phyloP scores from a whole-genome alignment of 2,329 filamentous ascomycete genomes.

The Fusarium sublunatum region DNA sequence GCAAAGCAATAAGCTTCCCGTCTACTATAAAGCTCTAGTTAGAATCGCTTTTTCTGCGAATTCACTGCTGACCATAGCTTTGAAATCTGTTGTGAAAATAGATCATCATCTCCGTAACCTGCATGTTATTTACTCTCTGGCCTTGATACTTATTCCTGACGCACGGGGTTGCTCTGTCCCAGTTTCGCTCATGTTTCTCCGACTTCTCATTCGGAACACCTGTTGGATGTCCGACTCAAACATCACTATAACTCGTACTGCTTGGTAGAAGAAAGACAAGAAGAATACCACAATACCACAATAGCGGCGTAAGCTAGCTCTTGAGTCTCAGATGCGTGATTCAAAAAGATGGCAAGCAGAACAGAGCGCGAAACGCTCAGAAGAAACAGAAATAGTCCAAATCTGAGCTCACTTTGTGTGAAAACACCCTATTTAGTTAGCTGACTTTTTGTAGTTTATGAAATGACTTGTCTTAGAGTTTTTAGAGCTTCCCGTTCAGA shows the following conservation, averaged over 20 bases:
- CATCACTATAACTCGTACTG: not conserved
- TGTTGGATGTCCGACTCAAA: not conserved
- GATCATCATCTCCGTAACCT: no score
- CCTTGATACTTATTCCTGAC: not conserved
- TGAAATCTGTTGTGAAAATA: no score
- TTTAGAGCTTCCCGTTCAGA: no score
- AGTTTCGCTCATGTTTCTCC: not conserved
- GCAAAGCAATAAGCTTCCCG: conserved; percentile 22
- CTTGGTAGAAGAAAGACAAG: not conserved
- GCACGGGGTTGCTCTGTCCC: not conserved
- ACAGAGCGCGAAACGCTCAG: not conserved
- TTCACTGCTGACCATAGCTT: no score
- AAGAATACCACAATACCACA: not conserved
- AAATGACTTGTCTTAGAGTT: not conserved
- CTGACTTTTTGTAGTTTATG: not conserved
- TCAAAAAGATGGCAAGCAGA: not conserved
- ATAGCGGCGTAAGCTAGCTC: not conserved
- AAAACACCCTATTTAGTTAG: not conserved
- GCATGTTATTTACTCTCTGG: not conserved
- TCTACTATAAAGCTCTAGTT: no score
- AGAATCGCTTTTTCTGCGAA: no score
- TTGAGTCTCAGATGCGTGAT: not conserved
- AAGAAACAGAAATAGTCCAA: not conserved
- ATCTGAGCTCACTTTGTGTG: not conserved
- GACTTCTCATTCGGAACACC: not conserved